These are phyloP conservation scores for Sanghuangporus sanghuang DNA, from an alignment of 1,284 basidiomycete genomes.

Conservation along the genomic window DNA sequence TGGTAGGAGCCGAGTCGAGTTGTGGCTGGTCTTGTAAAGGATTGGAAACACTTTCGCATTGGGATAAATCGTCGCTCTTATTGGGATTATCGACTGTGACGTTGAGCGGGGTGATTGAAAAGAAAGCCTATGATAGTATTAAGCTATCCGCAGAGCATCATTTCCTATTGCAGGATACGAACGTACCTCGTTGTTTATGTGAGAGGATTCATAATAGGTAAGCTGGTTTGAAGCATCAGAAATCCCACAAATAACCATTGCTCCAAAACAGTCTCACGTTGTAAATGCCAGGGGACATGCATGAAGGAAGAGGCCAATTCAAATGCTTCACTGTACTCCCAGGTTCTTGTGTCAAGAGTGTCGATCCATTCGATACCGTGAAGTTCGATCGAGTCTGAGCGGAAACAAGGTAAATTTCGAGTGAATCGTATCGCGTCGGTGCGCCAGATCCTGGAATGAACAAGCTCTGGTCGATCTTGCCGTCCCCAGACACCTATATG, in stretches of 20 bases:
- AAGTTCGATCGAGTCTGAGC: conserved; percentile 36
- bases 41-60: conserved; percentile 25
- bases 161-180: not conserved
- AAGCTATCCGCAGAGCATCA: too few relatives aligned
- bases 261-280: conserved; percentile 34
- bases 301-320: conserved; percentile 38
- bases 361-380: conserved; percentile 40
- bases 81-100: conserved; percentile 35
- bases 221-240: conserved; percentile 29
- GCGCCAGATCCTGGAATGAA: conserved; percentile 33
- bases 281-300: conserved; percentile 41
- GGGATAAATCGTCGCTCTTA: conserved; percentile 6
- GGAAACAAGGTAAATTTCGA: conserved; percentile 48
- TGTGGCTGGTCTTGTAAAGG: conserved; percentile 35
- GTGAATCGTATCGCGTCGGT: conserved; percentile 35
- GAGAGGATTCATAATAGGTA: conserved; percentile 43
- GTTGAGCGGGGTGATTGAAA: conserved; percentile 40
- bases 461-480: conserved; percentile 33
- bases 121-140: conserved; percentile 24
- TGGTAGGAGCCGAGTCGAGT: conserved; percentile 24
- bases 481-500: conserved; percentile 41
- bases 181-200: conserved; percentile 29
- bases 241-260: not conserved
- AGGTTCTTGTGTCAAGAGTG: conserved; percentile 34
- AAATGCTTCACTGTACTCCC: conserved; percentile 47